Base-by-base conservation (phyloP, 1,139 yeast species). In the Geotrichum australiense region DNA sequence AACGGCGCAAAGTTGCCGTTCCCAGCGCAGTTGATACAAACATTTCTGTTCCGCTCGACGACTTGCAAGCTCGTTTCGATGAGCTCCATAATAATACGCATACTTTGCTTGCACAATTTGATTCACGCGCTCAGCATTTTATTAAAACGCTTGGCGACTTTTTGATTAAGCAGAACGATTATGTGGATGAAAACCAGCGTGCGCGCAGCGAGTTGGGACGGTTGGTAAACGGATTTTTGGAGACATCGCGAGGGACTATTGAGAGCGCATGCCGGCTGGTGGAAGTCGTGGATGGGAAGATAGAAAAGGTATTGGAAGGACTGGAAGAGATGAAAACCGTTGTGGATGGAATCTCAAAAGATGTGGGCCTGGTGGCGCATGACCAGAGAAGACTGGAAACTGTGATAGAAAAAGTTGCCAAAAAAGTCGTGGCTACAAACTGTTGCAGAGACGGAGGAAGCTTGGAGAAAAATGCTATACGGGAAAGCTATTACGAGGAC, bases 101-200 rank as follows among this genome's bases (percentile, higher is more conserved):
- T n/a, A n/a, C n/a, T n/a, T n/a, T n/a, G n/a, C n/a, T n/a, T n/a
- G n/a, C n/a, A n/a, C n/a, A n/a, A n/a, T 31, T 31, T 31, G 35
- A 31, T 16, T n/a, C 11, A 4, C 23, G 35, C 7, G 21, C 35
- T 20, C 7, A 16, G 11, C 21, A 23, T 4, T 31, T 31, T 20
- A 31, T 31, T 18, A 25, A 31, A 18, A 20, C 24, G 8, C n/a
- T 31, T 7, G 19, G 25, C 5, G 35, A 31, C 7, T 31, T 31
- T 20, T 16, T 31, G 20, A 8, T 8, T 11, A 31, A 31, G 15
- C 35, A 31, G 15, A 19, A 12, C 14, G 35, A 31, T 18, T 25
- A 31, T 6, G 12, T 12, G 11, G 35, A 31, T 7, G 12, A 31
- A 5, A 25, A 31, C 14, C 4, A 6, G 4, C 23, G 12, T 19